Evolutionary conservation across 768 basidiomycete species (phyloP).

Genomic region (Pilatotrama ljubarskyi): DNA sequence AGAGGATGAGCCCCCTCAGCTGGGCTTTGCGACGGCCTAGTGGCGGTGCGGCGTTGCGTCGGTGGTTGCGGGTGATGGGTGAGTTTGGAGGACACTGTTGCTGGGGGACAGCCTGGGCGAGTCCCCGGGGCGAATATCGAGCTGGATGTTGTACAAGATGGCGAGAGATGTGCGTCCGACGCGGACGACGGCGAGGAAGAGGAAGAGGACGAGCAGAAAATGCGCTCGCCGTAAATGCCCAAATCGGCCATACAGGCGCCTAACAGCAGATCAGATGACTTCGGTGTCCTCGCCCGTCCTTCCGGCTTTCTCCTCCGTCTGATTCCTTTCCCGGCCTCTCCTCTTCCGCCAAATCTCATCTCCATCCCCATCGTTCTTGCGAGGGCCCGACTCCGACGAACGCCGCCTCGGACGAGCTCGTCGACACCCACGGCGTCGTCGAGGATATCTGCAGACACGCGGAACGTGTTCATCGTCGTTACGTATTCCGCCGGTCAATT

Average conservation of each 20-base stretch:
- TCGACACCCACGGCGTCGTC: not conserved
- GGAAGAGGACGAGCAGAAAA: constrained; percentile 1
- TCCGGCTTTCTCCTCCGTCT: constrained; percentile 19
- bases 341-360: not conserved
- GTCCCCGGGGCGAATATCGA: constrained; percentile 23
- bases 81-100: constrained; percentile 27
- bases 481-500: not conserved
- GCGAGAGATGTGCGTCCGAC: constrained; percentile 3
- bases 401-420: not conserved
- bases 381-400: too few relatives aligned
- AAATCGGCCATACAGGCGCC: constrained; percentile 4
- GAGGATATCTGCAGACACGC: not conserved
- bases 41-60: constrained; percentile 28
- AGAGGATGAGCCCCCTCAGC: constrained; percentile 43
- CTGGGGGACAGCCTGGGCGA: constrained; percentile 24
- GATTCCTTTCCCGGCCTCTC: constrained; percentile 3
- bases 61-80: constrained; percentile 20
- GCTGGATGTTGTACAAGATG: constrained; percentile 13
- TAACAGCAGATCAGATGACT: constrained; percentile 18
- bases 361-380: not conserved
- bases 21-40: constrained; percentile 28
- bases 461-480: not conserved
- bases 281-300: constrained; percentile 3
- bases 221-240: constrained; percentile 6
- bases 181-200: not conserved